Base-by-base conservation (phyloP, 2,329 filamentous ascomycete genomes). In the Claviceps cyperi region DNA sequence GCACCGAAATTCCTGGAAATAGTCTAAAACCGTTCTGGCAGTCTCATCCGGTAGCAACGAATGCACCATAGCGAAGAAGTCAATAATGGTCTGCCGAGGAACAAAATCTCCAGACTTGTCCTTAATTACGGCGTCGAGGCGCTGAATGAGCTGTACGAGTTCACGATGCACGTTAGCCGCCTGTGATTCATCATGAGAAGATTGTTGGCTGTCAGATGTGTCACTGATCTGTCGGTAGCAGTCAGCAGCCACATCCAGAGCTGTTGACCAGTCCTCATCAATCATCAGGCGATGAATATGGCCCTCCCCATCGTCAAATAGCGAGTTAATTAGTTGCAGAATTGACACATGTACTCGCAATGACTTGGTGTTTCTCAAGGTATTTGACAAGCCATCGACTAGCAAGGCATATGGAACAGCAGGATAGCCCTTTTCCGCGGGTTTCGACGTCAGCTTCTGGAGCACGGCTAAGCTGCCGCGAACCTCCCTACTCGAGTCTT, bases 1-100 rank as follows among this genome's bases (percentile, higher is more conserved):
- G 57, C 79, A 81, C 44, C 82, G 73, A 55, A 84, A 83, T 49
- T 85, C 78, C 50, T 76, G 74, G 55, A 83, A 84, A 60, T 86
- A 80, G 43, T 79, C 75, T 43, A 88, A 73, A 22, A 87, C 75
- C 11, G 83, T 69, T 45, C 74, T 75, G 1, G 77, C 81, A 8
- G 79, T 77, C 4, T 76, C 75, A 59, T 88, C 80, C 5, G 80
- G 80, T 8, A 88, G 71, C 37, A 78, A 72, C 15, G 69, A 66
- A 50, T 82, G 76, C 15, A 86, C 73, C 22, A 73, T 69, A 32
- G 78, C 71, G 53, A 89, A 80, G 57, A 88, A 83, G 19, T 73
- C 68, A 63, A 88, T 76, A 48, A 85, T 79, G 17, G 77, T 75
- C 53, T 82, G 79, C 49, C 76, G 76, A 51, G 85, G 83, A 5